Conservation (phyloP, 2,329 filamentous ascomycete species). For the Fulvia fulva region DNA sequence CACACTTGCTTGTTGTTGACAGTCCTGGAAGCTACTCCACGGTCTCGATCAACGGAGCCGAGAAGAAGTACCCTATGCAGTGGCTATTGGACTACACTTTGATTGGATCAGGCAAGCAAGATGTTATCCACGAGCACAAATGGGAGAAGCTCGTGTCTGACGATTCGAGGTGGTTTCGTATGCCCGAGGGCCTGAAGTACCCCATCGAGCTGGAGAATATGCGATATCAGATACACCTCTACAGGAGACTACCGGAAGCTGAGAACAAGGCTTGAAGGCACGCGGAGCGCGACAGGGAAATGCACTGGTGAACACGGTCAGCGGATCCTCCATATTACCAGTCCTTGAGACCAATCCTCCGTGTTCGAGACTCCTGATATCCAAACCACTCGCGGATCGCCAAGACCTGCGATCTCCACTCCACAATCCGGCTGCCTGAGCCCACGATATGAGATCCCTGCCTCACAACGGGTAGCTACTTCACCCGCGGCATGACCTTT, state of each 20-base stretch:
- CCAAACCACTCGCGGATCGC: not conserved
- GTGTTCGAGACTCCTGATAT: not conserved
- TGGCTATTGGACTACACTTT: conserved; percentile 86
- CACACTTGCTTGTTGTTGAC: conserved; percentile 80
- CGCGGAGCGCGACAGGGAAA: too few relatives aligned
- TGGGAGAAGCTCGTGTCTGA: conserved; percentile 75
- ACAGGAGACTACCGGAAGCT: conserved; percentile 40
- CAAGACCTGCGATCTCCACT: not conserved
- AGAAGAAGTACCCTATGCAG: conserved; percentile 82
- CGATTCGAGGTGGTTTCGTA: conserved; percentile 81
- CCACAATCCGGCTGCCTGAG: not conserved
- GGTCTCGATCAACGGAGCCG: conserved; percentile 55
- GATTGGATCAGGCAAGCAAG: conserved; percentile 35
- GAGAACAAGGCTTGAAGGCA: not conserved
- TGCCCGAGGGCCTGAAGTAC: conserved; percentile 62
- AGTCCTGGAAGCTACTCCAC: conserved; percentile 92
- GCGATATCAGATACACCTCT: conserved; percentile 89
- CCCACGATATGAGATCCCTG: not conserved
- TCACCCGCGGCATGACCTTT: not conserved
- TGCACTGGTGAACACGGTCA: too few relatives aligned
- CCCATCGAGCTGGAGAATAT: conserved; percentile 88
- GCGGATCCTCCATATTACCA: too few relatives aligned
- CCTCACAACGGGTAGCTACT: not conserved
- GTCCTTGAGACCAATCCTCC: too few relatives aligned
- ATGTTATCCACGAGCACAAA: conserved; percentile 17